These are phyloP conservation scores for Neurospora sp. DNA, from an alignment of 495 filamentous ascomycete species.

Conservation along the genomic window DNA sequence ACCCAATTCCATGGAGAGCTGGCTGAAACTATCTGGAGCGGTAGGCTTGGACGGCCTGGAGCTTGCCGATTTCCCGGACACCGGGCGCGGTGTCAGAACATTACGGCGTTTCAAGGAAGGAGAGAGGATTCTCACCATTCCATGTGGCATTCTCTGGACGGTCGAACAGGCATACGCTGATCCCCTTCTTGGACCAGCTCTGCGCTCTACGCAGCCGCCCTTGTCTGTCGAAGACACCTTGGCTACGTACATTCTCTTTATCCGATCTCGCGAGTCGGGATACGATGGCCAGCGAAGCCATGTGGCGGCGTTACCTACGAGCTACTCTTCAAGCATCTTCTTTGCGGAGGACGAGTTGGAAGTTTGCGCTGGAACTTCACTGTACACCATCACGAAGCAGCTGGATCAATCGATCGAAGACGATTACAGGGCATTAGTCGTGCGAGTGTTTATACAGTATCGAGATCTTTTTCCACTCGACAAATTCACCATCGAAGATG, in stretches of 20 bases:
- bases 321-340: conserved; percentile 25
- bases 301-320: conserved; percentile 19
- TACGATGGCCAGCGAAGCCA: conserved; percentile 22
- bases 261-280: conserved; percentile 22
- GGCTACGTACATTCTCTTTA: conserved; percentile 22
- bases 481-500: conserved; percentile 23
- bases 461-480: conserved; percentile 22
- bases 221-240: conserved; percentile 25
- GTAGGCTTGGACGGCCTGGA: conserved; percentile 20
- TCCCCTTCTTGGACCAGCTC: conserved; percentile 19
- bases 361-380: conserved; percentile 20
- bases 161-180: conserved; percentile 25
- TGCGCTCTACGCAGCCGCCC: conserved; percentile 19
- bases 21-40: conserved; percentile 17
- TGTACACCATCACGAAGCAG: conserved; percentile 23
- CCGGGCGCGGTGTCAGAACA: conserved; percentile 20
- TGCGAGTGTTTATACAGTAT: conserved; percentile 18
- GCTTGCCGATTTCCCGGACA: conserved; percentile 20
- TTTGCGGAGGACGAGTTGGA: conserved; percentile 21
- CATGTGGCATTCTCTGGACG: conserved; percentile 19
- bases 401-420: conserved; percentile 18
- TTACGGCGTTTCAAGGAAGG: conserved; percentile 21
- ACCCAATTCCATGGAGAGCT: conserved; percentile 16
- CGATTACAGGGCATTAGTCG: conserved; percentile 16
- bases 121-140: conserved; percentile 23